These are phyloP conservation scores for Candida methanosorbosa DNA, from an alignment of 805 yeast species.

Conservation along the genomic window DNA sequence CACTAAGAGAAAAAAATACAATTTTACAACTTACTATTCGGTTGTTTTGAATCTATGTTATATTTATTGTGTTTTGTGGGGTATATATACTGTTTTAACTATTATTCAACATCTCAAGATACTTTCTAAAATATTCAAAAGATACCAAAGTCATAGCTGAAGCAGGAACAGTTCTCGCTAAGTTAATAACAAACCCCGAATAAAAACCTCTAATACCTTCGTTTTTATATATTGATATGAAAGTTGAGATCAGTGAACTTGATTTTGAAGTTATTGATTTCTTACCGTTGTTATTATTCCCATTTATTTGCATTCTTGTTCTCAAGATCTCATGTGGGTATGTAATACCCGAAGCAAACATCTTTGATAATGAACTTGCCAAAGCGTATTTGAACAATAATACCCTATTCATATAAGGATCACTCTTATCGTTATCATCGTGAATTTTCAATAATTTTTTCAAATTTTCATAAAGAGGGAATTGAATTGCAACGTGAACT, in stretches of 20 bases:
- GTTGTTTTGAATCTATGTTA: too few relatives aligned
- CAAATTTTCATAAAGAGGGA: constrained; percentile 84
- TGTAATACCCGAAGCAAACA: constrained; percentile 81
- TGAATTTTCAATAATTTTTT: constrained; percentile 39
- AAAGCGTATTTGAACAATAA: constrained; percentile 35
- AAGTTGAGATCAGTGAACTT: background rate
- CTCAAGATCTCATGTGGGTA: constrained; percentile 95
- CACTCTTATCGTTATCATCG: background rate
- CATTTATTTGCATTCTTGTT: constrained; percentile 71
- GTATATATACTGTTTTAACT: too few relatives aligned
- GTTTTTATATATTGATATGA: constrained; percentile 33
- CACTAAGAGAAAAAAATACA: too few relatives aligned
- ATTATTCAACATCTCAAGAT: too few relatives aligned
- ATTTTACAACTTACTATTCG: too few relatives aligned
- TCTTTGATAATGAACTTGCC: constrained; percentile 77
- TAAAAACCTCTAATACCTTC: constrained; percentile 84
- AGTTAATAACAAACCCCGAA: constrained; percentile 79
- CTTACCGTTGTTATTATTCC: background rate
- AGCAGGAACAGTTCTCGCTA: constrained; percentile 89
- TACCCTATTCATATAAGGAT: background rate
- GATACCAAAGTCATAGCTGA: constrained; percentile 92
- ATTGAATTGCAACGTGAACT: constrained; percentile 91
- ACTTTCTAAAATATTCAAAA: constrained; percentile 69
- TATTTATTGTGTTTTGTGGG: too few relatives aligned
- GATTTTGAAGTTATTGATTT: background rate